Evolutionary conservation across 2,329 filamentous ascomycete genomes (phyloP), one percentile per base, ranked within the genome.

Genomic region (Camptophora hylomeconis): DNA sequence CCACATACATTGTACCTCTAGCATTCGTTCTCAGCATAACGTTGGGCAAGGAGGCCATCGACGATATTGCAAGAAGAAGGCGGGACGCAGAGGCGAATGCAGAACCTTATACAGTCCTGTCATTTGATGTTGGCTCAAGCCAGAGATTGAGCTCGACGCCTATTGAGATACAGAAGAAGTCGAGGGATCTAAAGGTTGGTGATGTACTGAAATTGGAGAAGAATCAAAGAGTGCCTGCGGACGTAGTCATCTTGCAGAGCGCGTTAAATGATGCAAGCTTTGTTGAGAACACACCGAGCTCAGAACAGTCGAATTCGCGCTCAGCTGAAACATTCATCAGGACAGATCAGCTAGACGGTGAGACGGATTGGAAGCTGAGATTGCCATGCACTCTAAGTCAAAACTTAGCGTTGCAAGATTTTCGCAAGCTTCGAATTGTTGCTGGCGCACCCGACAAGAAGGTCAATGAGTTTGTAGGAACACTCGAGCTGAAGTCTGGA

Each of bases 311-410:
- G 37, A 24, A 17, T 10, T 20, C 31, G 5, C 11, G 45, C 27
- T 37, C 37, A 30, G 84, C 84, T 16, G 92, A 98, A 56, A 87
- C 87, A 0, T 98, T 98, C 47, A 95, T 98, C 48, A 72, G 89
- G 36, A 98, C 92, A 2, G 89, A 98, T 53, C 89, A 98, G 50
- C 67, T 98, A 7, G 89, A 98, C 47, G 89, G 89, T 44, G 89
- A 98, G 58, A 98, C 89, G 0, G 89, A 98, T 49, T 98, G 89
- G 92, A 98, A 98, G 57, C 62, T 98, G 32, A 76, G 92, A 17
- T 56, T 95, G 19, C 84, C 89, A 2, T 89, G 84, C 8, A 73
- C 81, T 0, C 56, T 95, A 15, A 87, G 86, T 1, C 89, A 98
- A 48, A 69, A 63, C n/a, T 60, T 98, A 12, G 57, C 74, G 0